These are phyloP conservation scores for Oidium heveae DNA, from an alignment of 2,329 filamentous ascomycete genomes.

Conservation along the genomic window DNA sequence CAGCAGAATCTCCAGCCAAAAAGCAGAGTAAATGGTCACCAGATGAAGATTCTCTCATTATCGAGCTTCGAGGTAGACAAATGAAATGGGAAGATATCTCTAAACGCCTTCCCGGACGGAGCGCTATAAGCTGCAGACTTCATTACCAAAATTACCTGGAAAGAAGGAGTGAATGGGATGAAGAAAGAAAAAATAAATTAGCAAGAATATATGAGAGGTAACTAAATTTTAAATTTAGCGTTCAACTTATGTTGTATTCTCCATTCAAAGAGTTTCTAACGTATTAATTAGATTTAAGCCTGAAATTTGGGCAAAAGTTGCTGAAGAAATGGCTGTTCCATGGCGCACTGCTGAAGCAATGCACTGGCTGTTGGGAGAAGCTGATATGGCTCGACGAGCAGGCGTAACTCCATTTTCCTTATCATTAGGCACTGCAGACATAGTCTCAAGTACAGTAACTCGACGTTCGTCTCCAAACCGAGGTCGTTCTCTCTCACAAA, in stretches of 20 bases:
- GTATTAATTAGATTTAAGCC: slow-evolving; percentile 54
- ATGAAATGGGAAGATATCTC: slow-evolving; percentile 99
- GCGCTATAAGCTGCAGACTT: slow-evolving; percentile 77
- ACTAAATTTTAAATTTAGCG: not conserved
- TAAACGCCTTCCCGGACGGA: slow-evolving; percentile 68
- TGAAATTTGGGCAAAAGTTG: slow-evolving; percentile 93
- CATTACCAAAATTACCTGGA: slow-evolving; percentile 97
- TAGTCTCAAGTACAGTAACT: slow-evolving; percentile 15
- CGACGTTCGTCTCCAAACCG: slow-evolving; percentile 18
- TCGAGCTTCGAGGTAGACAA: slow-evolving; percentile 64
- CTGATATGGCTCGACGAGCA: slow-evolving; percentile 79
- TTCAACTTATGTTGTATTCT: not conserved
- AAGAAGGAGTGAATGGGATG: slow-evolving; percentile 79
- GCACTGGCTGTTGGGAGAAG: slow-evolving; percentile 90
- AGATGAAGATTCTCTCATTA: slow-evolving; percentile 82
- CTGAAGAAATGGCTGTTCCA: slow-evolving; percentile 81
- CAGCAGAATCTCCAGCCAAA: slow-evolving; percentile 48
- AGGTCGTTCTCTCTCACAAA: slow-evolving; percentile 9
- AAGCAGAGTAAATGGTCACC: slow-evolving; percentile 94
- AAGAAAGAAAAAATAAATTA: slow-evolving; percentile 92
- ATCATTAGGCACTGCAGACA: slow-evolving; percentile 28
- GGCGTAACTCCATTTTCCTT: slow-evolving; percentile 70
- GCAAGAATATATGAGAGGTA: slow-evolving; percentile 89
- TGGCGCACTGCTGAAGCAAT: slow-evolving; percentile 93
- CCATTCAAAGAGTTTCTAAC: not conserved